Percentiles rank a stretch among this genome's conserved stretches.
Evolutionary conservation across 208 protist species (phyloP).

Genomic region (Phytomonas serpens): DNA sequence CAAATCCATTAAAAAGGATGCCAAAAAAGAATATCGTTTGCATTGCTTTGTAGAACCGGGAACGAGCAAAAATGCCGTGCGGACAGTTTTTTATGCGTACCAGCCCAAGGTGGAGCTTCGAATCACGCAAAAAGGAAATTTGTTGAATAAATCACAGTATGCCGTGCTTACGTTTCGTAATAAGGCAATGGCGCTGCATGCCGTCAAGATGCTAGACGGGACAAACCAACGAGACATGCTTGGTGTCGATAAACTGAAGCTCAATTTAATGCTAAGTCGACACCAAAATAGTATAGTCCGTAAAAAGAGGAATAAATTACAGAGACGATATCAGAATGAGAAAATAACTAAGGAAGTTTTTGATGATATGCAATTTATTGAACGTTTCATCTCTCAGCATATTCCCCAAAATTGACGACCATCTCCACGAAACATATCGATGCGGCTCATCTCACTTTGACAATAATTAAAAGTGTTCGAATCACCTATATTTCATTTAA

Average conservation of each 20-base stretch:
- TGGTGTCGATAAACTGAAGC: conserved; percentile 57
- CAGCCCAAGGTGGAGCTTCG: conserved; percentile 77
- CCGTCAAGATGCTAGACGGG: conserved; percentile 67
- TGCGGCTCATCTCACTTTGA: not conserved
- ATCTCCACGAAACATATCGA: not conserved
- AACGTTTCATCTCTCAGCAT: conserved; percentile 47
- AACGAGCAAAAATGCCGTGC: conserved; percentile 74
- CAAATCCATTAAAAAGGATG: conserved; percentile 29
- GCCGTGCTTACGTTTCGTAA: conserved; percentile 87
- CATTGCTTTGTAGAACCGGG: conserved; percentile 87
- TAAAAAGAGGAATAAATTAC: conserved; percentile 37
- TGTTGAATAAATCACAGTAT: conserved; percentile 85
- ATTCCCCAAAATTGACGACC: conserved; percentile 11
- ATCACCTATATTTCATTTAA: conserved; percentile 6
- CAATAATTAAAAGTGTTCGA: conserved; percentile 10
- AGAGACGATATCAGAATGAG: conserved; percentile 19
- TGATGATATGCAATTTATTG: conserved; percentile 62
- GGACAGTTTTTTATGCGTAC: conserved; percentile 78
- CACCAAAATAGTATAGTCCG: conserved; percentile 61
- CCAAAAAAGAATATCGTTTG: conserved; percentile 43
- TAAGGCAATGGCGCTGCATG: conserved; percentile 77
- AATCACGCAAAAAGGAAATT: conserved; percentile 74
- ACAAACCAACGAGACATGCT: conserved; percentile 74
- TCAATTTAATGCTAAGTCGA: conserved; percentile 71
- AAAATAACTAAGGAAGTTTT: conserved; percentile 23